Base-by-base conservation (phyloP, 2,329 filamentous ascomycete species). In the Pezicula neosporulosa region DNA sequence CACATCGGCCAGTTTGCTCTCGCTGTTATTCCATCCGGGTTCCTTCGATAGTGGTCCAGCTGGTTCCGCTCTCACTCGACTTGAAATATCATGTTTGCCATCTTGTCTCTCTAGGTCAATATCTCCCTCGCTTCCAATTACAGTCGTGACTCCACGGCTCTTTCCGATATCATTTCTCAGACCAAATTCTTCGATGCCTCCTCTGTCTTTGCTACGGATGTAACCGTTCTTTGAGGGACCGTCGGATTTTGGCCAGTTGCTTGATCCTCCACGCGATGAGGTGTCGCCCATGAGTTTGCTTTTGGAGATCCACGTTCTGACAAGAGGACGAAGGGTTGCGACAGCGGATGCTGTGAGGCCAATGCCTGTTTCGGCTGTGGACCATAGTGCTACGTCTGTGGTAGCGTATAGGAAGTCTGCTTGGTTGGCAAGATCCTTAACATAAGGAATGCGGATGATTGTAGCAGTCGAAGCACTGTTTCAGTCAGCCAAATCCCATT, bases 371-470 rank as follows among this genome's bases (percentile, higher is more conserved):
- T 63, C 60, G 45, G 54, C 49, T 19, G 59, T 54, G 6, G 58
- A 61, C 60, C 60, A 66, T 18, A 65, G 61, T 3, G 62, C 59
- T 13, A 62, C 59, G 38, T 56, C 54, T 16, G 55, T 55, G 6
- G 57, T 56, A 41, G 60, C 53, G 43, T 49, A 64, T 28, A 63
- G 54, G 30, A 63, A 63, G 46, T 65, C 62, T 7, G 46, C 21
- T 16, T 48, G 27, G 27, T 60, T 39, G 28, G 36, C 48, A 8
- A 59, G 48, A 39, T 50, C 52, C 18, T 51, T 50, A 41, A 64
- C 51, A 48, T 63, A 65, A 4, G 62, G 62, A 30, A 65, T 59
- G 13, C 62, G 59, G 27, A 64, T 48, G 44, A 65, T 62, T 9
- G 62, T 61, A 41, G 62, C 60, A 10, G 53, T 56, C 12, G 58